Evolutionary conservation across 2,329 filamentous ascomycete genomes (phyloP).

Genomic region (Alternaria ethzedia): DNA sequence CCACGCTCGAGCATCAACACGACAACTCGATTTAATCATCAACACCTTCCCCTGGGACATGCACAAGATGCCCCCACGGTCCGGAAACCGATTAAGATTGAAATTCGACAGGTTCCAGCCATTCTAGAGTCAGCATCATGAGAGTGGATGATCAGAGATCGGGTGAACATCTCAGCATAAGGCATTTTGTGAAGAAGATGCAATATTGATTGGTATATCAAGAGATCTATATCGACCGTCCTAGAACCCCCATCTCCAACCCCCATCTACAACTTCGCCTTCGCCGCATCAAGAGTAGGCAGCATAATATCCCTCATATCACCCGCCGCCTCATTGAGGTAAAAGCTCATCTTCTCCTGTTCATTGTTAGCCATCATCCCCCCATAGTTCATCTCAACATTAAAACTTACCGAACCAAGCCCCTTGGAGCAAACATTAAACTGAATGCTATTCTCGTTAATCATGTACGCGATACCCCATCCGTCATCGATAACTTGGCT

Average conservation of each 20-base stretch:
- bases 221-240: background rate
- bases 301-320: conserved; percentile 88
- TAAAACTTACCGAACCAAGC: conserved; percentile 67
- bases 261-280: conserved; percentile 78
- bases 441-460: conserved; percentile 98
- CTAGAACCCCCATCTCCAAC: background rate
- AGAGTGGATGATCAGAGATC: too few relatives aligned
- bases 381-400: background rate
- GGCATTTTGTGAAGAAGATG: background rate
- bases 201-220: background rate
- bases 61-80: too few relatives aligned
- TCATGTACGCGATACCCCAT: conserved; percentile 99
- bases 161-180: too few relatives aligned
- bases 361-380: conserved; percentile 18
- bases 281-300: conserved; percentile 77
- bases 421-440: conserved; percentile 98
- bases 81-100: too few relatives aligned
- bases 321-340: conserved; percentile 88
- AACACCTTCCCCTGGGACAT: background rate
- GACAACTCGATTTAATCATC: background rate
- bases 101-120: too few relatives aligned
- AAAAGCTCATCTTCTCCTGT: conserved; percentile 88
- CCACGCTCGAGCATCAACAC: background rate
- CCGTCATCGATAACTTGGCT: conserved; percentile 95
- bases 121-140: too few relatives aligned